These are phyloP conservation scores for Adansonia madagascariensis DNA, from an alignment of 441 rosid species.

Conservation along the genomic window DNA sequence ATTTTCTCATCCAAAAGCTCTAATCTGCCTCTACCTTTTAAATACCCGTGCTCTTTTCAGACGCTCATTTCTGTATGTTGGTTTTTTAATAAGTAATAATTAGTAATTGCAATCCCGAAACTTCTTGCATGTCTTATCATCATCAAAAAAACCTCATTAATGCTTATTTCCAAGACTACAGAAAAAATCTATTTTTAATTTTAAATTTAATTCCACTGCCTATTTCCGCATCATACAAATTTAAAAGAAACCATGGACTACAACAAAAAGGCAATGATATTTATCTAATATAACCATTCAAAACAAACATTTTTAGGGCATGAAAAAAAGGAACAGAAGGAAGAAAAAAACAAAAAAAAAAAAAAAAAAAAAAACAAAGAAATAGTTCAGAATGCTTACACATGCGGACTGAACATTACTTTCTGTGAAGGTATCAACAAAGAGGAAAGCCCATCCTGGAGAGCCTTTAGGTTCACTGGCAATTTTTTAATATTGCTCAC, in stretches of 20 bases:
- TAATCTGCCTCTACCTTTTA: neutral
- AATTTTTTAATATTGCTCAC: slow-evolving; percentile 62
- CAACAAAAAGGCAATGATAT: slow-evolving; percentile 27
- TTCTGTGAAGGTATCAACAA: slow-evolving; percentile 88
- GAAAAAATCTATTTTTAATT: neutral
- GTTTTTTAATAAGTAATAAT: neutral
- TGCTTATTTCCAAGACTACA: neutral
- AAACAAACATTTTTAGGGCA: neutral
- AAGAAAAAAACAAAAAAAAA: too few relatives aligned
- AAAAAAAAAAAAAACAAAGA: slow-evolving; percentile 15
- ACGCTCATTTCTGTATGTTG: neutral
- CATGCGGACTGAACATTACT: slow-evolving; percentile 65
- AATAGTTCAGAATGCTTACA: slow-evolving; percentile 54
- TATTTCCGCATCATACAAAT: neutral
- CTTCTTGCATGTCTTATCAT: slow-evolving; percentile 7
- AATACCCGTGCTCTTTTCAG: neutral
- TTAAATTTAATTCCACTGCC: slow-evolving; percentile 10
- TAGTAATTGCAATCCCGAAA: neutral
- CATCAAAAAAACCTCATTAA: neutral
- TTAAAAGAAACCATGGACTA: slow-evolving; percentile 3
- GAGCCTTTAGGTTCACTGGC: slow-evolving; percentile 83
- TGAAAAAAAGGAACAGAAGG: too few relatives aligned
- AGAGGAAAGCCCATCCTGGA: slow-evolving; percentile 86
- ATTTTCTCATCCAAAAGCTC: neutral
- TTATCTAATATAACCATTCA: neutral